These are phyloP conservation scores for Isoetes engelmannii DNA, from an alignment of 83 land plant genomes.

Conservation along the genomic window DNA sequence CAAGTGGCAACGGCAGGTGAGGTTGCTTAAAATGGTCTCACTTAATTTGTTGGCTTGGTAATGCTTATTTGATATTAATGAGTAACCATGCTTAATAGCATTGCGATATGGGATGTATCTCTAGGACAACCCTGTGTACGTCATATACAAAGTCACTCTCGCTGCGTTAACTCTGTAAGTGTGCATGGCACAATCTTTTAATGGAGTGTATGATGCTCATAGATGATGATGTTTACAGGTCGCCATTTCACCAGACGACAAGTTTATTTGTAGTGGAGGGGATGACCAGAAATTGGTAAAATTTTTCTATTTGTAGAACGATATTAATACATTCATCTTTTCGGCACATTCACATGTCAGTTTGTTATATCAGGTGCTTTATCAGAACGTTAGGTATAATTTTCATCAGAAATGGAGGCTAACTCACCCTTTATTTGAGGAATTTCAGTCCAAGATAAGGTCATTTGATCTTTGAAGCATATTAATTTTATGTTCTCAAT, in stretches of 20 bases:
- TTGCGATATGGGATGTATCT: slow-evolving; percentile 56
- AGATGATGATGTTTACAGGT: slow-evolving; percentile 25
- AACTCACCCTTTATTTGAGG: slow-evolving; percentile 35
- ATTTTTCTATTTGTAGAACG: not conserved
- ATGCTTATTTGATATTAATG: not conserved
- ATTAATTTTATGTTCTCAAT: too few species aligned
- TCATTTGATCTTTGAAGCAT: too few species aligned
- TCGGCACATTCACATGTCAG: not conserved
- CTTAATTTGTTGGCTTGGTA: not conserved
- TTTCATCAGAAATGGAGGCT: slow-evolving; percentile 33
- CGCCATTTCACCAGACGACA: slow-evolving; percentile 48
- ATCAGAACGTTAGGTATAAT: slow-evolving; percentile 23
- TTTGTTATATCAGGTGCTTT: slow-evolving; percentile 37
- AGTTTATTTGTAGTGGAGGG: slow-evolving; percentile 50
- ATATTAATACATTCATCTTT: not conserved
- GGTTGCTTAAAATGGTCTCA: not conserved
- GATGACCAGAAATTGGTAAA: slow-evolving; percentile 57
- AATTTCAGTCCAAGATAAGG: not conserved
- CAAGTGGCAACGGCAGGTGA: slow-evolving; percentile 59
- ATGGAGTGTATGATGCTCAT: not conserved
- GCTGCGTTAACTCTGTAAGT: slow-evolving; percentile 52
- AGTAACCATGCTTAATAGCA: slow-evolving; percentile 18
- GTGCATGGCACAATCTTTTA: not conserved
- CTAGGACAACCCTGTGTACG: slow-evolving; percentile 47
- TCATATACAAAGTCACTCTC: slow-evolving; percentile 39